Evolutionary conservation across 306 rosid genomes (phyloP), one percentile per base, ranked within the genome.

Genomic region (Rosa lucieae): DNA sequence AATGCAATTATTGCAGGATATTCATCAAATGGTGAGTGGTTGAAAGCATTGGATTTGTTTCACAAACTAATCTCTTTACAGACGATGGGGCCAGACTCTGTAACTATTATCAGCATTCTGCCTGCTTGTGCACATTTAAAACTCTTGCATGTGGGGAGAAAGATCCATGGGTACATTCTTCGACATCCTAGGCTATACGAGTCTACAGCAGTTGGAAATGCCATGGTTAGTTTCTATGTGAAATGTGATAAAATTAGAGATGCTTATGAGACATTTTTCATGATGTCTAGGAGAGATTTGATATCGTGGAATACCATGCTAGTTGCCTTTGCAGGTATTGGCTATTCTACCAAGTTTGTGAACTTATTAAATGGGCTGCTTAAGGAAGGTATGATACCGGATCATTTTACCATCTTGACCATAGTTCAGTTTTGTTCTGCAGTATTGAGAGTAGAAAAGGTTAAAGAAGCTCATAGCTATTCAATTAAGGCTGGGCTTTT

Each of bases 271-370:
- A 68, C 79, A 2, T 94, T 92, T 87, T 81, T 77, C 5, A 85
- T 87, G 90, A 88, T 91, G 77, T 68, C 65, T 15, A 65, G 52
- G 73, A 91, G 87, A 84, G 98, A 94, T 85, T 78, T 92, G 87
- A 91, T 92, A 86, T 94, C 98, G n/a, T 94, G 98, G 97, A 92
- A 94, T 82, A 84, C 98, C 73, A 85, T 94, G 80, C 90, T 92
- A 44, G 88, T 88, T 84, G 91, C 97, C 63, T 88, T 73, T 74
- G 86, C 82, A 58, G 91, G 85, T 78, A 72, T 72, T 81, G 88
- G 88, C 70, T 77, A 79, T 71, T 59, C 59, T 32, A 75, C 82
- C 68, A 77, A 81, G 78, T 89, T 94, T 82, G 48, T 87, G 58
- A 81, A 83, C 78, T 68, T 91, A 67, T 82, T 94, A 80, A 82